phyloP scores from a whole-genome alignment of 2,329 filamentous ascomycete genomes.

The Cladophialophora immunda region DNA sequence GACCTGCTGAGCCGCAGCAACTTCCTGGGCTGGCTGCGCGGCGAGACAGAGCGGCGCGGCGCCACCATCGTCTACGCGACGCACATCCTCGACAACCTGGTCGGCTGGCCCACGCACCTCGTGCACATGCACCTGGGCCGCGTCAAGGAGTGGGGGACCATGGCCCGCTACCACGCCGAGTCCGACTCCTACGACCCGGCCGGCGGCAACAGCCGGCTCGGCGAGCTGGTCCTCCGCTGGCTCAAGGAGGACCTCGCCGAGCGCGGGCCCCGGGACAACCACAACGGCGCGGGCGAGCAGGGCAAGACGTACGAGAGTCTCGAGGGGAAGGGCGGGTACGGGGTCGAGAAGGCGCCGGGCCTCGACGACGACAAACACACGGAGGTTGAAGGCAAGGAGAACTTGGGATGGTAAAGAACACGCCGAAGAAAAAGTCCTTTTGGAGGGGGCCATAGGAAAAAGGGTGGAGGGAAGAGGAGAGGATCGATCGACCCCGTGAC shows the following conservation, averaged over 20 bases:
- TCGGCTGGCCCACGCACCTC: constrained; percentile 92
- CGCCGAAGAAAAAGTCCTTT: neutral
- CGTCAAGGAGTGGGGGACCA: constrained; percentile 84
- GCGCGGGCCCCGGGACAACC: constrained; percentile 37
- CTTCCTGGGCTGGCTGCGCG: constrained; percentile 85
- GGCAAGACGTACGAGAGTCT: constrained; percentile 61
- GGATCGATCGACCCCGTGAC: no score
- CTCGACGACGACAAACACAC: neutral
- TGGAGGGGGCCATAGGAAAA: no score
- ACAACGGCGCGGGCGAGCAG: constrained; percentile 42
- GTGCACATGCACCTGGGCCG: constrained; percentile 93
- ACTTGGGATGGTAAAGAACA: no score
- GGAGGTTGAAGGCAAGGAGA: no score
- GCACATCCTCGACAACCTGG: constrained; percentile 94
- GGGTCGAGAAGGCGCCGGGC: constrained; percentile 57
- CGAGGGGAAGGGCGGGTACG: constrained; percentile 71
- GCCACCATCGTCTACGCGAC: constrained; percentile 98
- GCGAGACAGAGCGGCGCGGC: constrained; percentile 80
- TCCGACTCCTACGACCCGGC: constrained; percentile 32
- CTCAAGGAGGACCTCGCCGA: constrained; percentile 62
- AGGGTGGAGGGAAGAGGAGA: no score
- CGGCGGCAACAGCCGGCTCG: constrained; percentile 81
- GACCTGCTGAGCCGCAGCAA: constrained; percentile 85
- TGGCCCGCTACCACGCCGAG: constrained; percentile 68
- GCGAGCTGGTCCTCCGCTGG: constrained; percentile 89